Evolutionary conservation across 306 rosid genomes (phyloP).

Genomic region (Hippophae tibetana): DNA sequence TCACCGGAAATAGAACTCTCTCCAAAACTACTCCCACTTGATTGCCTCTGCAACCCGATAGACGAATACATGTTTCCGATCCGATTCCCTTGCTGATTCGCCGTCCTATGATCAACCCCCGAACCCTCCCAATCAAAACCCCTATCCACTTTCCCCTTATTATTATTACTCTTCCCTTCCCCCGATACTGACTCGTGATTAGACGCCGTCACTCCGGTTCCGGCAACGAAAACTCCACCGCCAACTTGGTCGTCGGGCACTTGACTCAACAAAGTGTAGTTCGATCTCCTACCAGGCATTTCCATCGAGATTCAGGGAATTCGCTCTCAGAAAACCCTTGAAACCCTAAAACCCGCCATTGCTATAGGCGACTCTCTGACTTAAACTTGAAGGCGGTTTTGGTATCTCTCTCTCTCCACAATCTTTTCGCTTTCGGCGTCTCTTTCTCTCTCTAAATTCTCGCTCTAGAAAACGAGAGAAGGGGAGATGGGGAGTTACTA

Average conservation of each 20-base stretch:
- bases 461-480: conserved; percentile 38
- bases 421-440: conserved; percentile 11
- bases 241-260: conserved; percentile 59
- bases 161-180: conserved; percentile 61
- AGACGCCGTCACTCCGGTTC: conserved; percentile 34
- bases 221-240: conserved; percentile 16
- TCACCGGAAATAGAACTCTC: conserved; percentile 94
- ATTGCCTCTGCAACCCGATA: conserved; percentile 85
- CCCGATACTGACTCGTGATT: conserved; percentile 46
- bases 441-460: conserved; percentile 16
- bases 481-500: conserved; percentile 29
- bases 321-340: conserved; percentile 30
- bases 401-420: conserved; percentile 4
- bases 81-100: conserved; percentile 54
- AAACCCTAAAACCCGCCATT: conserved; percentile 60
- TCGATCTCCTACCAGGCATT: conserved; percentile 82
- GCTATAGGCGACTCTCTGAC: conserved; percentile 8
- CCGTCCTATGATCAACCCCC: conserved; percentile 47
- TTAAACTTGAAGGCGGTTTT: background rate
- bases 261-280: conserved; percentile 74
- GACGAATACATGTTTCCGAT: conserved; percentile 55
- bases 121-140: conserved; percentile 62
- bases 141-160: conserved; percentile 40
- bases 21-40: conserved; percentile 93
- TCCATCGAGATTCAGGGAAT: conserved; percentile 41